Percentiles rank a stretch among this genome's conserved stretches.
phyloP scores from a whole-genome alignment of 176 grass and related monocot species.

The Microstegium vimineum region DNA sequence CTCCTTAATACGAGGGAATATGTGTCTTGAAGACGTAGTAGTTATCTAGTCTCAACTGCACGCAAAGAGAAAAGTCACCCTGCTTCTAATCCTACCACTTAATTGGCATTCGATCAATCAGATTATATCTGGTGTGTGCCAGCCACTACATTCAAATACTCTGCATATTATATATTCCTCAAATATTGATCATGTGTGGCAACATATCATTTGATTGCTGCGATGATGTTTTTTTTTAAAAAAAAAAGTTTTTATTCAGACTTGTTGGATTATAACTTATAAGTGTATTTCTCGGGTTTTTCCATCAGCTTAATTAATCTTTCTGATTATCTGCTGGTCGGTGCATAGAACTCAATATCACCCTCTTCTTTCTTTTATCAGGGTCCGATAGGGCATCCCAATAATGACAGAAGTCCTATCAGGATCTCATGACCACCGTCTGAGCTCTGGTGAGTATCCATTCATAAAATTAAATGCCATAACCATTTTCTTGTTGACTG shows the following conservation, averaged over 20 bases:
- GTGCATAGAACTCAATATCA: background rate
- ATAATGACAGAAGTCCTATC: conserved; percentile 81
- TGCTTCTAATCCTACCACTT: background rate
- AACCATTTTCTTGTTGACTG: background rate
- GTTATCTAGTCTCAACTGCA: background rate
- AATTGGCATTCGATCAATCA: background rate
- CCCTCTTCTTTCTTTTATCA: conserved; percentile 29
- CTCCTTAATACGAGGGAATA: background rate
- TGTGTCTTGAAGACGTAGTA: background rate
- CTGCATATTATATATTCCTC: background rate
- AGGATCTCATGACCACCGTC: conserved; percentile 47
- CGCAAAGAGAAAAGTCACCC: background rate
- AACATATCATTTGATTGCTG: background rate
- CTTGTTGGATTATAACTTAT: background rate
- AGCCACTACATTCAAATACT: background rate
- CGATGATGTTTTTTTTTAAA: background rate
- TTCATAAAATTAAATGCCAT: background rate
- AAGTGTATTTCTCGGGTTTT: background rate
- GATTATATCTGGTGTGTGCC: background rate
- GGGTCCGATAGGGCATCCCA: conserved; percentile 40
- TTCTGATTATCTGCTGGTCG: background rate
- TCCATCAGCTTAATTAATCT: background rate
- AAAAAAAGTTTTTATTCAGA: conserved; percentile 16
- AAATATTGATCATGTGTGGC: background rate
- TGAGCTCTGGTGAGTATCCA: conserved; percentile 43